A percentile compares a stretch with the other conserved stretches of the same genome.
These are phyloP conservation scores for Millerago galiae DNA, from an alignment of 805 yeast species.

Conservation along the genomic window DNA sequence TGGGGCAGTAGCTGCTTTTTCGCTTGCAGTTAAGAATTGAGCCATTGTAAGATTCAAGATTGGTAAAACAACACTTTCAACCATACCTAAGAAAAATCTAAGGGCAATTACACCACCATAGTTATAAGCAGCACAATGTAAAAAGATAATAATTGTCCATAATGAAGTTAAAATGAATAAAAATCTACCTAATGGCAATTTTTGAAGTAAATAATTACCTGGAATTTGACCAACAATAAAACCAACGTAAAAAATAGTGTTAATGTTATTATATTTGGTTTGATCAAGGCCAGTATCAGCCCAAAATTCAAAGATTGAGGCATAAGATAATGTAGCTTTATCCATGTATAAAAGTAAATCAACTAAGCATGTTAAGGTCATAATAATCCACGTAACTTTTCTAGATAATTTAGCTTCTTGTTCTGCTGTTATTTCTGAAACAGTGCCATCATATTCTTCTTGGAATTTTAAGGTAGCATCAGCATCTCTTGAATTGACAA, in stretches of 20 bases:
- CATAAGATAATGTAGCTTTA: constrained; percentile 44
- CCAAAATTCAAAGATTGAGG: constrained; percentile 41
- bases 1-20: constrained; percentile 47
- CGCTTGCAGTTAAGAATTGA: constrained; percentile 42
- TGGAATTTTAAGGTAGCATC: constrained; percentile 34
- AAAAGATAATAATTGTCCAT: constrained; percentile 43
- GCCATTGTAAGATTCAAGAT: constrained; percentile 41
- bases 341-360: constrained; percentile 43
- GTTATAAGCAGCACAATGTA: constrained; percentile 39
- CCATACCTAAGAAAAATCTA: constrained; percentile 47
- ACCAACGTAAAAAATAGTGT: constrained; percentile 50
- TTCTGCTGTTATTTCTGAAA: constrained; percentile 36
- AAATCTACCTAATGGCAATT: constrained; percentile 34
- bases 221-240: constrained; percentile 40
- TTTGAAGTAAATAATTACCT: constrained; percentile 38
- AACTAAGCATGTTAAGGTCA: constrained; percentile 32
- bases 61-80: constrained; percentile 40
- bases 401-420: constrained; percentile 33
- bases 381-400: constrained; percentile 32
- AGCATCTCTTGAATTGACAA: constrained; percentile 31
- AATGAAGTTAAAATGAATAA: constrained; percentile 30
- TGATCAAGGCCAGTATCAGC: constrained; percentile 39
- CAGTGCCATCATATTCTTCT: constrained; percentile 26
- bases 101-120: constrained; percentile 40
- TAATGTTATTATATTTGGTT: constrained; percentile 39